A percentile compares a stretch with the other conserved stretches of the same genome.
Conservation (phyloP, 495 filamentous ascomycete species). For the Articulospora tetracladia region DNA sequence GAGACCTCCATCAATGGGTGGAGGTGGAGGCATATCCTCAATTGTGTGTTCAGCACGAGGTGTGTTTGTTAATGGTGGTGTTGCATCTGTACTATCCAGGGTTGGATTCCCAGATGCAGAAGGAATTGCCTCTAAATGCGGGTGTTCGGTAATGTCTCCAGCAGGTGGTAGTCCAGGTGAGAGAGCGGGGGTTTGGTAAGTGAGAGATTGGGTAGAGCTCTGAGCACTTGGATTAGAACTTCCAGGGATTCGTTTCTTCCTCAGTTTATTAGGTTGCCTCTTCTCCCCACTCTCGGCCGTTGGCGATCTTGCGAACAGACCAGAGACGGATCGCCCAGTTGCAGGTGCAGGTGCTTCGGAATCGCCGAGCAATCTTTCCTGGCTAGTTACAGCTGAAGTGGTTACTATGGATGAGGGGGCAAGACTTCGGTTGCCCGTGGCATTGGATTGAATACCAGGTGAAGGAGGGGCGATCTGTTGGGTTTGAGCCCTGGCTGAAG, state of each 20-base stretch:
- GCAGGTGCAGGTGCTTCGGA: slow-evolving; percentile 53
- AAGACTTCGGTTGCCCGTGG: slow-evolving; percentile 3
- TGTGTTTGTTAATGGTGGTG: slow-evolving; percentile 24
- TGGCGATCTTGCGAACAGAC: slow-evolving; percentile 66
- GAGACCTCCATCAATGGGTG: slow-evolving; percentile 43
- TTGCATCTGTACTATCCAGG: slow-evolving; percentile 16
- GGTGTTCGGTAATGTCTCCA: slow-evolving; percentile 19
- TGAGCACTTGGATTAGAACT: slow-evolving; percentile 79
- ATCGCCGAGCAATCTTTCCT: slow-evolving; percentile 41
- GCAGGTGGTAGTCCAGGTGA: slow-evolving; percentile 26
- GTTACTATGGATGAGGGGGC: slow-evolving; percentile 24
- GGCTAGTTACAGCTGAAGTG: slow-evolving; percentile 36
- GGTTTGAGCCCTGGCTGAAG: background rate
- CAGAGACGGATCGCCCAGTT: slow-evolving; percentile 63
- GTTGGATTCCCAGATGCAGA: slow-evolving; percentile 1
- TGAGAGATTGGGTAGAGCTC: slow-evolving; percentile 75
- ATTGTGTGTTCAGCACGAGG: slow-evolving; percentile 22
- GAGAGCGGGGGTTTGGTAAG: slow-evolving; percentile 37
- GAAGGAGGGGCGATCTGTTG: slow-evolving; percentile 1
- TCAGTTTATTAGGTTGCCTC: slow-evolving; percentile 77
- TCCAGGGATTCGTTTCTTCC: slow-evolving; percentile 73
- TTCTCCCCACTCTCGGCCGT: slow-evolving; percentile 48
- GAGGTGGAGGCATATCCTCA: slow-evolving; percentile 22
- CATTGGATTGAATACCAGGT: background rate
- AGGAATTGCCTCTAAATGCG: slow-evolving; percentile 23